A percentile compares a stretch with the other conserved stretches of the same genome.
These are phyloP conservation scores for Microbotryum saponariae DNA, from an alignment of 1,284 basidiomycete species.

Conservation along the genomic window DNA sequence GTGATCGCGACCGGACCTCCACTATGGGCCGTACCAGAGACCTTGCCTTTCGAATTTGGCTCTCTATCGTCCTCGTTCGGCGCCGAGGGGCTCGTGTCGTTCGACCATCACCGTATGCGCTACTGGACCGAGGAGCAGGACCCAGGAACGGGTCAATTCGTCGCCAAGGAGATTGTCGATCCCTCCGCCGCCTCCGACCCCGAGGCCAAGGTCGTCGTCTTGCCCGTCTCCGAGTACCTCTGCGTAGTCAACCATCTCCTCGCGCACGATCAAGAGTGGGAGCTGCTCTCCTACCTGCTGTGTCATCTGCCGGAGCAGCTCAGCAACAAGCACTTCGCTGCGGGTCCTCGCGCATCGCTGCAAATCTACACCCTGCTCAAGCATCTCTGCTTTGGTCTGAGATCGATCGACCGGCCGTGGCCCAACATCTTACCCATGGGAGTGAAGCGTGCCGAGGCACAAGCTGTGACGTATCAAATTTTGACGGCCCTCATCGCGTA, in stretches of 20 bases:
- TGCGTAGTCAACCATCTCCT: slow-evolving; percentile 60
- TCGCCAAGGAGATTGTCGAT: slow-evolving; percentile 43
- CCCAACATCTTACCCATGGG: slow-evolving; percentile 44
- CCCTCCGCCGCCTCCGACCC: slow-evolving; percentile 40
- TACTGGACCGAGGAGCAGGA: slow-evolving; percentile 45
- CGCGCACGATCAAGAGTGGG: slow-evolving; percentile 77
- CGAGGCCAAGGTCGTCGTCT: slow-evolving; percentile 46
- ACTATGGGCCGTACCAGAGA: slow-evolving; percentile 75
- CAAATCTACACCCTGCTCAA: slow-evolving; percentile 60
- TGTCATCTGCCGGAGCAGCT: slow-evolving; percentile 87
- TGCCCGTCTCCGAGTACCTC: slow-evolving; percentile 76
- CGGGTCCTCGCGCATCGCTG: slow-evolving; percentile 68
- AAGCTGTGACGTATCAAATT: slow-evolving; percentile 79
- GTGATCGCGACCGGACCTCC: slow-evolving; percentile 5
- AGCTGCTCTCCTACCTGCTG: slow-evolving; percentile 83
- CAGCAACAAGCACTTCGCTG: slow-evolving; percentile 92
- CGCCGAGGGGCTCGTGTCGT: slow-evolving; percentile 34
- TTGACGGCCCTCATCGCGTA: slow-evolving; percentile 86
- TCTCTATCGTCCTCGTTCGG: slow-evolving; percentile 49
- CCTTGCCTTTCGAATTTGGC: slow-evolving; percentile 57
- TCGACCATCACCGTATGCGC: slow-evolving; percentile 38
- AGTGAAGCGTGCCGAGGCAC: slow-evolving; percentile 69
- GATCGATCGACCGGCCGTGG: slow-evolving; percentile 51
- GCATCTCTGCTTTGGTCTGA: slow-evolving; percentile 61
- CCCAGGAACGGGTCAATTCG: slow-evolving; percentile 44